Evolutionary conservation across 495 filamentous ascomycete genomes (phyloP), one percentile per base, ranked within the genome.

Genomic region (Penicillium dipodomyicola): DNA sequence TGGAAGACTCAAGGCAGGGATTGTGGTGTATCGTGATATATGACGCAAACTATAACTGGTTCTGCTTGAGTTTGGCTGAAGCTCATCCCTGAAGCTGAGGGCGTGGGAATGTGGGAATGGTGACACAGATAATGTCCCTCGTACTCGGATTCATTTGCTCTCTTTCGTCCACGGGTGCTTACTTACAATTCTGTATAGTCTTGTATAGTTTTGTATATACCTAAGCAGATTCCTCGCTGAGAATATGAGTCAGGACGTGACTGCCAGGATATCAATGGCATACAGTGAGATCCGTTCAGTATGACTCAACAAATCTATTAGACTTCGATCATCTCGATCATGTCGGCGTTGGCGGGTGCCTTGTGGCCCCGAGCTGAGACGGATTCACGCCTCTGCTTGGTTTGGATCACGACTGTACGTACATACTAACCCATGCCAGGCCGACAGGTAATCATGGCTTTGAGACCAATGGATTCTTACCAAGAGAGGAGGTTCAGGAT

Each of bases 331-430:
- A 14, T 52, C 39, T 19, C 17, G 5, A 52, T 52, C 25, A 41
- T 43, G 14, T 35, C 6, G 17, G 41, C 5, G 5, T 47, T 47
- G 32, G 30, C 1, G 33, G 20, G 20, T 39, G 52, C 41, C 32
- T 54, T 45, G 20, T 22, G 15, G 27, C 9, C 32, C 52, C 52
- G 52, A 37, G 22, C 42, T 54, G 52, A 46, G n/a, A 45, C 12
- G 20, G 20, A 1, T 5, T 27, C 32, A 10, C 33, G 15, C 20
- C 30, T 27, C 22, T 47, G n/a, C n/a, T 12, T 19, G 52, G 32
- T 54, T 54, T 54, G 43, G 23, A 54, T 37, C 42, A 47, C 47
- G 52, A 54, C 52, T 39, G 32, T 45, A 39, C 52, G 10, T 47
- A 40, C 52, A 29, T 43, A 29, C 9, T 15, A 45, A 54, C 23